Evolutionary conservation across 2,329 filamentous ascomycete genomes (phyloP).

Genomic region (Stagonosporopsis rhizophila): DNA sequence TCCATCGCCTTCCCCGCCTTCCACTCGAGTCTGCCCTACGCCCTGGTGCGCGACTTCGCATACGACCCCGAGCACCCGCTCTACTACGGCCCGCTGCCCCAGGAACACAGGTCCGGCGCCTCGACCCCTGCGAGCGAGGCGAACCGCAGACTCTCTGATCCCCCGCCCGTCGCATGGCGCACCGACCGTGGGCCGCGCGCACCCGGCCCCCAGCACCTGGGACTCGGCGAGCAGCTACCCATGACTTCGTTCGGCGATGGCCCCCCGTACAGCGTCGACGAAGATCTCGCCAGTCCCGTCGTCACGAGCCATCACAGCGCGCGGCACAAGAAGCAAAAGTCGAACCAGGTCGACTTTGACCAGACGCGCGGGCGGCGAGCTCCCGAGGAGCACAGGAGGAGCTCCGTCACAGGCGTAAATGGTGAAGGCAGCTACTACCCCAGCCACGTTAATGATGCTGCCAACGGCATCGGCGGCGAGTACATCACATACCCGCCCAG

Average conservation of each 20-base stretch:
- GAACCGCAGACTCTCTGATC: slow-evolving; percentile 78
- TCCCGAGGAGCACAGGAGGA: slow-evolving; percentile 54
- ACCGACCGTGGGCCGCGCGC: slow-evolving; percentile 66
- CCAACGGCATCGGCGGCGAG: slow-evolving; percentile 79
- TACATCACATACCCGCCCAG: slow-evolving; percentile 77
- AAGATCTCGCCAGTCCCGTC: slow-evolving; percentile 88
- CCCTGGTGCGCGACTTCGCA: slow-evolving; percentile 95
- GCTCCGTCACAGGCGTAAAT: slow-evolving; percentile 56
- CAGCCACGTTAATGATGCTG: slow-evolving; percentile 68
- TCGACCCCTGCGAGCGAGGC: slow-evolving; percentile 86
- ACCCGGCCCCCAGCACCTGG: slow-evolving; percentile 60
- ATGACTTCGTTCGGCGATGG: slow-evolving; percentile 81
- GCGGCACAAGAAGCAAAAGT: slow-evolving; percentile 81
- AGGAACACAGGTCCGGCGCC: slow-evolving; percentile 75
- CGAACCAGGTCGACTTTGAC: slow-evolving; percentile 51
- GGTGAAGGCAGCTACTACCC: slow-evolving; percentile 79
- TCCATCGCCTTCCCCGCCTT: slow-evolving; percentile 85
- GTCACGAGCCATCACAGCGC: slow-evolving; percentile 72
- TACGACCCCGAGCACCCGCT: slow-evolving; percentile 83
- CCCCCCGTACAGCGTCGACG: slow-evolving; percentile 93
- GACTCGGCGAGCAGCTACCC: slow-evolving; percentile 70
- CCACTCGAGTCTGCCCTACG: slow-evolving; percentile 84
- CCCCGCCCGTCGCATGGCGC: slow-evolving; percentile 75
- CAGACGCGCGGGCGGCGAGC: slow-evolving; percentile 46
- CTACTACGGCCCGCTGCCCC: slow-evolving; percentile 88